Percentiles rank a stretch among this genome's conserved stretches.
Evolutionary conservation across 495 filamentous ascomycete genomes (phyloP).

Genomic region (Aspergillus nidulans): DNA sequence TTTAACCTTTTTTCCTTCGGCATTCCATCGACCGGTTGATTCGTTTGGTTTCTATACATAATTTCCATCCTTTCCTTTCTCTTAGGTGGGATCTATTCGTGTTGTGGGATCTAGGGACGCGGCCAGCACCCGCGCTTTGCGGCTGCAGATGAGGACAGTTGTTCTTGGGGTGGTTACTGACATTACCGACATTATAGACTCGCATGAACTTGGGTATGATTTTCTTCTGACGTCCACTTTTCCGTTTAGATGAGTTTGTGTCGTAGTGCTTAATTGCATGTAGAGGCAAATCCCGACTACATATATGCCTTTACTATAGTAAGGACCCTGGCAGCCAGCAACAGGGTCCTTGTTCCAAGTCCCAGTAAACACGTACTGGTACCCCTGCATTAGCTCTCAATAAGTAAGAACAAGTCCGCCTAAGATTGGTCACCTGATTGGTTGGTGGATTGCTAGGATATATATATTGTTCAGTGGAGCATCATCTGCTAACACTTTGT

Average conservation of each 20-base stretch:
- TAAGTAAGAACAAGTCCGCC: no score
- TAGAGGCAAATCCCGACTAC: background rate
- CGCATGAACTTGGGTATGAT: slow-evolving; percentile 17
- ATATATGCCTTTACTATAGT: background rate
- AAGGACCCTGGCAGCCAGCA: background rate
- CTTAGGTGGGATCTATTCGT: slow-evolving; percentile 1
- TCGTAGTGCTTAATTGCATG: background rate
- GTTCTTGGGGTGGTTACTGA: slow-evolving; percentile 16
- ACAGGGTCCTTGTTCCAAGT: background rate
- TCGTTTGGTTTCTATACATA: slow-evolving; percentile 16
- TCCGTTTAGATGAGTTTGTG: no score
- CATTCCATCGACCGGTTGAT: slow-evolving; percentile 13
- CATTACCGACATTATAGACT: slow-evolving; percentile 25
- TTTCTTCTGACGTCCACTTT: background rate
- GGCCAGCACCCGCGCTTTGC: slow-evolving; percentile 8
- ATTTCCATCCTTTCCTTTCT: slow-evolving; percentile 18
- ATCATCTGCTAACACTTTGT: no score
- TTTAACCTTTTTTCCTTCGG: slow-evolving; percentile 12
- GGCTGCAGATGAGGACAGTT: slow-evolving; percentile 7
- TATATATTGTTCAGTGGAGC: no score
- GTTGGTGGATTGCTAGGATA: no score
- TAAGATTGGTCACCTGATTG: no score
- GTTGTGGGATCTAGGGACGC: slow-evolving; percentile 10
- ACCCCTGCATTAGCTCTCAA: no score
- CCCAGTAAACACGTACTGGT: no score